A percentile compares a stretch with the other conserved stretches of the same genome.
phyloP scores from a whole-genome alignment of 768 basidiomycete species.

The Auriculariales sp. region DNA sequence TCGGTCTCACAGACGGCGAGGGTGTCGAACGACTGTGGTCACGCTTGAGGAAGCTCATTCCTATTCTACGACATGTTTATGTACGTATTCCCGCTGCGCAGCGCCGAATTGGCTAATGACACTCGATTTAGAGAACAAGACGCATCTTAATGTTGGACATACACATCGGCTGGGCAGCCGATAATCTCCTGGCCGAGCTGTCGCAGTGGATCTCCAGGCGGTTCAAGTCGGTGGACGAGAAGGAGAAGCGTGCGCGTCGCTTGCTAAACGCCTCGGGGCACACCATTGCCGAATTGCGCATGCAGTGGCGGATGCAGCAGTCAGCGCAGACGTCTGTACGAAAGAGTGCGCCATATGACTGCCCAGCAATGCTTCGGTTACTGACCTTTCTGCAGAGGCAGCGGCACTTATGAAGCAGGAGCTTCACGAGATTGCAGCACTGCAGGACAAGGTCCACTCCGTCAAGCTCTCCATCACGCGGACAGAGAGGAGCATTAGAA shows the following conservation, averaged over 20 bases:
- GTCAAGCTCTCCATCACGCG: conserved; percentile 12
- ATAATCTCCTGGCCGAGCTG: conserved; percentile 15
- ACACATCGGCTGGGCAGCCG: conserved; percentile 15
- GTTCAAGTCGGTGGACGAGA: conserved; percentile 7
- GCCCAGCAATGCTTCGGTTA: neutral
- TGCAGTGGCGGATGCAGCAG: conserved; percentile 21
- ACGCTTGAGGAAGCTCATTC: conserved; percentile 21
- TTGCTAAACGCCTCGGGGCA: conserved; percentile 13
- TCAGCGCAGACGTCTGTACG: conserved; percentile 16
- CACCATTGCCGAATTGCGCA: conserved; percentile 9
- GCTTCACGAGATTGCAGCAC: conserved; percentile 15
- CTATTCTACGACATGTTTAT: conserved; percentile 8
- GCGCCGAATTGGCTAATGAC: neutral
- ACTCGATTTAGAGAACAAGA: conserved; percentile 11
- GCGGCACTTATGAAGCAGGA: conserved; percentile 17
- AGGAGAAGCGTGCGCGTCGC: conserved; percentile 8
- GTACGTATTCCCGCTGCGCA: neutral
- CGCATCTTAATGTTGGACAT: conserved; percentile 22
- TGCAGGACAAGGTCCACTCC: conserved; percentile 16
- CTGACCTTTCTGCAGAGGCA: neutral
- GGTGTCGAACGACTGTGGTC: conserved; percentile 21
- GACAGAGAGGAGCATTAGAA: conserved; percentile 5
- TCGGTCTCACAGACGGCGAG: conserved; percentile 17
- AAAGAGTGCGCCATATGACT: conserved; percentile 14
- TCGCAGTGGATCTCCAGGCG: conserved; percentile 19